A percentile compares a stretch with the other conserved stretches of the same genome.
phyloP scores from a whole-genome alignment of 78 protist genomes.

The Pelomyxa schiedti region DNA sequence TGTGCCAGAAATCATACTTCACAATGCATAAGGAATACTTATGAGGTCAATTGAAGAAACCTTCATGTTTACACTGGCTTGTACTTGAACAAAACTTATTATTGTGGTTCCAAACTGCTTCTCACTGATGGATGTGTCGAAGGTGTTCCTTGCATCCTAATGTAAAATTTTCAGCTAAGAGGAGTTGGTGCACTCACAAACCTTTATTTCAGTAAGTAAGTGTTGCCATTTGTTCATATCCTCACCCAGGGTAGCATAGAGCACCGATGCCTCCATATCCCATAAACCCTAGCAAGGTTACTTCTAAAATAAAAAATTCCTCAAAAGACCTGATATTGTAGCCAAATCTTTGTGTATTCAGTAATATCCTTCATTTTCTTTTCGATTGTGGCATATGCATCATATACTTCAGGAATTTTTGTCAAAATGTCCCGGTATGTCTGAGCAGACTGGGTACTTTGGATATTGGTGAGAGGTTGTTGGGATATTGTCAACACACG shows the following conservation, averaged over 20 bases:
- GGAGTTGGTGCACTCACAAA: too few species aligned
- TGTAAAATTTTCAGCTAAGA: neutral
- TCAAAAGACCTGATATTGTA: conserved; percentile 90
- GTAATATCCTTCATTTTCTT: conserved; percentile 19
- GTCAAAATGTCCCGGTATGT: conserved; percentile 42
- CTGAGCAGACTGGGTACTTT: neutral
- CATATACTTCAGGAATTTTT: conserved; percentile 36
- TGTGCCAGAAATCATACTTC: conserved; percentile 82
- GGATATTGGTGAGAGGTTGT: conserved; percentile 5
- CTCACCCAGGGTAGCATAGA: conserved; percentile 53
- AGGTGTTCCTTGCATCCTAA: conserved; percentile 52
- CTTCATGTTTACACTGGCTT: conserved; percentile 64
- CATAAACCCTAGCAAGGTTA: too few species aligned
- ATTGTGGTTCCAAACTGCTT: conserved; percentile 64
- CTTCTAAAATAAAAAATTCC: too few species aligned
- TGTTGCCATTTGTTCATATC: conserved; percentile 66
- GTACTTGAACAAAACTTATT: conserved; percentile 74
- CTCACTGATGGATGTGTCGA: conserved; percentile 57
- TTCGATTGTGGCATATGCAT: conserved; percentile 50
- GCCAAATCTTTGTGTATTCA: conserved; percentile 65
- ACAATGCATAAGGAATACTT: too few species aligned
- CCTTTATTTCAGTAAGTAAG: conserved; percentile 43
- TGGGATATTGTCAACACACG: too few species aligned
- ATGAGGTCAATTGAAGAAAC: too few species aligned
- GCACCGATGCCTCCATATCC: conserved; percentile 67